phyloP scores from a whole-genome alignment of 768 basidiomycete genomes.

The Russula sp. region DNA sequence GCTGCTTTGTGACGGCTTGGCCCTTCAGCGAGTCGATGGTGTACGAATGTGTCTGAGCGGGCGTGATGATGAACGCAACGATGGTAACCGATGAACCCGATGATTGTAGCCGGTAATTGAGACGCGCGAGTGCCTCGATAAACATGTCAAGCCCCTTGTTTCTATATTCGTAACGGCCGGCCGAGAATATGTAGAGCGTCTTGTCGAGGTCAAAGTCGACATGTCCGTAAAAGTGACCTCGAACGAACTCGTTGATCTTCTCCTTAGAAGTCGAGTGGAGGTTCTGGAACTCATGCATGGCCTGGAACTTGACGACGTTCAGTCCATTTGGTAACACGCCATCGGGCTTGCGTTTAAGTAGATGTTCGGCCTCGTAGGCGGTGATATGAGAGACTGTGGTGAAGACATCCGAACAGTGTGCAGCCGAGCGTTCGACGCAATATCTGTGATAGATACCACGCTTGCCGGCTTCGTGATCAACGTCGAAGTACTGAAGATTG shows the following conservation, averaged over 20 bases:
- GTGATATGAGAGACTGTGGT: constrained; percentile 98
- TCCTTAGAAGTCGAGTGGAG: constrained; percentile 86
- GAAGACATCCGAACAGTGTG: constrained; percentile 97
- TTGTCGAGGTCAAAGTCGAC: constrained; percentile 95
- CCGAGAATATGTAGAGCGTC: constrained; percentile 93
- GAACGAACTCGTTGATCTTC: constrained; percentile 98
- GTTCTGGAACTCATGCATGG: constrained; percentile 99
- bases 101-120: constrained; percentile 59
- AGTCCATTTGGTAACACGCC: constrained; percentile 96
- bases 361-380: constrained; percentile 92
- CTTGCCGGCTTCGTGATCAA: constrained; percentile 98
- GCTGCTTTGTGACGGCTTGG: constrained; percentile 95
- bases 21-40: constrained; percentile 96
- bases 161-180: constrained; percentile 97
- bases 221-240: constrained; percentile 97
- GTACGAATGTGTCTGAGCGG: constrained; percentile 92
- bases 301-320: constrained; percentile 98
- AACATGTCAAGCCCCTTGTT: constrained; percentile 99
- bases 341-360: constrained; percentile 95
- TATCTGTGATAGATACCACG: constrained; percentile 98
- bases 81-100: constrained; percentile 72
- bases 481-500: constrained; percentile 98
- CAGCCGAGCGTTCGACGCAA: constrained; percentile 92
- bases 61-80: constrained; percentile 99
- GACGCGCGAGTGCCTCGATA: constrained; percentile 90